phyloP scores from a whole-genome alignment of 495 filamentous ascomycete genomes.

The Friedmanniomyces endolithicus region DNA sequence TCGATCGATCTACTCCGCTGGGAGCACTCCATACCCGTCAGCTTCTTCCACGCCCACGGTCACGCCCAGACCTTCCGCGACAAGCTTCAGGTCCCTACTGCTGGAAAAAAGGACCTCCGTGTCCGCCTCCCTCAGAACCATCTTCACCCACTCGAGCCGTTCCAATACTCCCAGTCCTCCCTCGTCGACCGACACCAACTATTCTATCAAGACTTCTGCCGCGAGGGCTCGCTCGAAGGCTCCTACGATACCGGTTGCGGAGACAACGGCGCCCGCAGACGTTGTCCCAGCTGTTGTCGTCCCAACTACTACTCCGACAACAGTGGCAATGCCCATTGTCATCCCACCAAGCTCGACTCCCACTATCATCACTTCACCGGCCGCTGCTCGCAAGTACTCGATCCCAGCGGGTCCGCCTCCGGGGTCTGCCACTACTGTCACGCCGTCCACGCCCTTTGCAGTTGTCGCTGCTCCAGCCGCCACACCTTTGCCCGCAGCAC shows the following conservation, averaged over 20 bases:
- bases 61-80: background rate
- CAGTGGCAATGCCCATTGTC: no score
- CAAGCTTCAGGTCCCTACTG: background rate
- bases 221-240: background rate
- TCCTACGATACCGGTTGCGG: background rate
- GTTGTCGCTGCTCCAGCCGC: no score
- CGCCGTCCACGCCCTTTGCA: no score
- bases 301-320: no score
- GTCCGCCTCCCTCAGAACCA: conserved; percentile 3
- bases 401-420: no score
- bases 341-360: no score
- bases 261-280: background rate
- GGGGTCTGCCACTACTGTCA: no score
- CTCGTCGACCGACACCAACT: background rate
- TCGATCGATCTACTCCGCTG: background rate
- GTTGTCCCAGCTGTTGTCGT: background rate
- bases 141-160: background rate
- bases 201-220: background rate
- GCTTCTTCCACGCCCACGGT: background rate
- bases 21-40: background rate
- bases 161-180: background rate
- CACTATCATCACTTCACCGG: no score
- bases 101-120: conserved; percentile 3
- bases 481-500: no score
- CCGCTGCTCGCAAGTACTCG: no score